These are phyloP conservation scores for cucumber (Cucumis sativus) DNA, from an alignment of 306 rosid species.

Conservation along the genomic window Cucumber_9930_V3 NC_026656.2:17533001-17533500, in stretches of 20 bases:
- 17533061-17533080: slow-evolving; percentile 58
- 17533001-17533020: not conserved
- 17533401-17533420: not conserved
- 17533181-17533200: not conserved
- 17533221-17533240: slow-evolving; percentile 50
- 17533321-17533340: slow-evolving; percentile 45
- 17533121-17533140: slow-evolving; percentile 11
- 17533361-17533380: slow-evolving; percentile 34
- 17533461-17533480: slow-evolving; percentile 21
- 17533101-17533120: slow-evolving; percentile 56
- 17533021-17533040: not conserved
- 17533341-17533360: slow-evolving; percentile 71
- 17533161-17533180: not conserved
- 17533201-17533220: slow-evolving; percentile 53
- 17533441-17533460: not conserved
- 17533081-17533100: slow-evolving; percentile 61
- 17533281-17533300: slow-evolving; percentile 52
- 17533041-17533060: not conserved
- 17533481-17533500: slow-evolving; percentile 43
- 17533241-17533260: slow-evolving; percentile 47
- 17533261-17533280: slow-evolving; percentile 43
- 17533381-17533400: not conserved
- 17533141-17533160: not conserved
- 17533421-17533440: not conserved
- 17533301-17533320: slow-evolving; percentile 68